Evolutionary conservation across 2,329 filamentous ascomycete genomes (phyloP).

Genomic region (Cyphellophora europaea): DNA sequence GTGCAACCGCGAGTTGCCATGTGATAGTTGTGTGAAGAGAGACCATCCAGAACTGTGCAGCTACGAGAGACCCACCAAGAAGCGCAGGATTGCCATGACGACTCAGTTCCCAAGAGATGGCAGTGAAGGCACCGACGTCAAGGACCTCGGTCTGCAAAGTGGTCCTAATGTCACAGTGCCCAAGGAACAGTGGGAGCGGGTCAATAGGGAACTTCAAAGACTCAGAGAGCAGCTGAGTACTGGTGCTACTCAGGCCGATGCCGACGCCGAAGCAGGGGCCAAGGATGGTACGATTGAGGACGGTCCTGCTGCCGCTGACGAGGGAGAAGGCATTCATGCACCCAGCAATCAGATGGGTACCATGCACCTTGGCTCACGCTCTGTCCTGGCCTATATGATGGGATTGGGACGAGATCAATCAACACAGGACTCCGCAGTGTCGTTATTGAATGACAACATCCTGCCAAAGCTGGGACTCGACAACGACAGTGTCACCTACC

Average conservation of each 20-base stretch:
- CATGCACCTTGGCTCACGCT: slow-evolving; percentile 52
- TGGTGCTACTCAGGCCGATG: neutral
- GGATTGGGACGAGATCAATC: slow-evolving; percentile 41
- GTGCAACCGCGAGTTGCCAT: slow-evolving; percentile 39
- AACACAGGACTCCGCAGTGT: slow-evolving; percentile 36
- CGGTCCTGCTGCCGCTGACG: slow-evolving; percentile 8
- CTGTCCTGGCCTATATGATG: slow-evolving; percentile 52
- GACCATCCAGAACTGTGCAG: slow-evolving; percentile 40
- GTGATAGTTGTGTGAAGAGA: slow-evolving; percentile 39
- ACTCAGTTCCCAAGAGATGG: slow-evolving; percentile 1
- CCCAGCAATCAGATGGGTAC: slow-evolving; percentile 51
- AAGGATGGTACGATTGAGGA: slow-evolving; percentile 6
- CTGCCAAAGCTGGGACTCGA: slow-evolving; percentile 54
- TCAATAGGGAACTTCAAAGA: slow-evolving; percentile 15
- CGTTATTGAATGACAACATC: slow-evolving; percentile 51
- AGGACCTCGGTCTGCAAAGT: slow-evolving; percentile 8
- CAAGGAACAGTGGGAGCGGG: slow-evolving; percentile 19
- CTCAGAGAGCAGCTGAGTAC: slow-evolving; percentile 5
- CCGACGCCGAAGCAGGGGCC: slow-evolving; percentile 2
- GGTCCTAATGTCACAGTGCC: slow-evolving; percentile 18
- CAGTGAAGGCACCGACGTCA: slow-evolving; percentile 4
- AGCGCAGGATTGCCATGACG: slow-evolving; percentile 25
- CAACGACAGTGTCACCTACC: slow-evolving; percentile 56
- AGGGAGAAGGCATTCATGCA: slow-evolving; percentile 48
- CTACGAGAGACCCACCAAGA: slow-evolving; percentile 39